Evolutionary conservation across 805 yeast genomes (phyloP).

Genomic region (Kodamaea kaohsiungensis): DNA sequence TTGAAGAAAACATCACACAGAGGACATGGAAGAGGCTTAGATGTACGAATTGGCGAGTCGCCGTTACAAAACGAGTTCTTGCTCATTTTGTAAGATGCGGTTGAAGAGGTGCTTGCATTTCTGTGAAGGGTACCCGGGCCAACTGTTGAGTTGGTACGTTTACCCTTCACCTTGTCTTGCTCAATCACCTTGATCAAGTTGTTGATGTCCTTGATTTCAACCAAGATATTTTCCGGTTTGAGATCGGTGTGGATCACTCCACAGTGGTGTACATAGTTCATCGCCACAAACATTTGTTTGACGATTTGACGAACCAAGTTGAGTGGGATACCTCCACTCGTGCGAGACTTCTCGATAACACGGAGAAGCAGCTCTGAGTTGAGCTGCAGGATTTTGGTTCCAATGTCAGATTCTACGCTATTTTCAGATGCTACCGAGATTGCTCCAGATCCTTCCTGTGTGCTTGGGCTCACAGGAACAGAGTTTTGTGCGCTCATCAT

Average conservation of each 20-base stretch:
- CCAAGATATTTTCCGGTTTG: constrained; percentile 45
- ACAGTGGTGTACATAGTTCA: constrained; percentile 63
- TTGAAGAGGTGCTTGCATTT: constrained; percentile 4
- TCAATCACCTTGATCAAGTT: constrained; percentile 37
- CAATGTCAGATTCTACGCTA: constrained; percentile 7
- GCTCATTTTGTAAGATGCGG: constrained; percentile 13
- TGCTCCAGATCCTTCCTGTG: constrained; percentile 3
- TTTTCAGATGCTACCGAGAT: background rate
- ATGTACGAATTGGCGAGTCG: constrained; percentile 38
- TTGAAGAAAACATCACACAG: constrained; percentile 12
- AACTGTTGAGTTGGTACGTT: constrained; percentile 1
- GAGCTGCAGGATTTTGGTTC: constrained; percentile 12
- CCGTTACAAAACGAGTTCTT: constrained; percentile 12
- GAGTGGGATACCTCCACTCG: constrained; percentile 56
- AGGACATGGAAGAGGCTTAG: constrained; percentile 44
- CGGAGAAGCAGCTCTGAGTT: constrained; percentile 27
- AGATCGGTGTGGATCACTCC: constrained; percentile 57
- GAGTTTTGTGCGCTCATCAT: background rate
- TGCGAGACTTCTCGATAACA: constrained; percentile 36
- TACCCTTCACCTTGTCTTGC: background rate
- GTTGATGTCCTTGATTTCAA: constrained; percentile 56
- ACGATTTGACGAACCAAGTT: constrained; percentile 55
- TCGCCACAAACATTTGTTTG: constrained; percentile 53
- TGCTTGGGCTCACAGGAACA: background rate
- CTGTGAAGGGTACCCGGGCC: constrained; percentile 1